These are phyloP conservation scores for Colletotrichum kahawae DNA, from an alignment of 2,329 filamentous ascomycete genomes.

Conservation along the genomic window DNA sequence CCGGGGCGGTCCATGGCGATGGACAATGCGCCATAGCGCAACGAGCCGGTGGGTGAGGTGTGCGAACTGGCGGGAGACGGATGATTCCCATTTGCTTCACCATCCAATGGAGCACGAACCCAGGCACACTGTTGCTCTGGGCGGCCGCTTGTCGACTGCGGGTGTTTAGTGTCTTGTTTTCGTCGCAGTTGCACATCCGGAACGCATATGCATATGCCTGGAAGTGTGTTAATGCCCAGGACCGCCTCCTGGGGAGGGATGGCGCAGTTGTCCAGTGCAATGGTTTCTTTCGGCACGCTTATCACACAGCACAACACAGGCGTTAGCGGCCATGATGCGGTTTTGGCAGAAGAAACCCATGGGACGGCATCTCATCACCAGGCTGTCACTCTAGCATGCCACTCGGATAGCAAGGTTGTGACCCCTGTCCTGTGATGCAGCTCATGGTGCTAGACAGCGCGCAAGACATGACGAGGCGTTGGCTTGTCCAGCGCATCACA, in stretches of 20 bases:
- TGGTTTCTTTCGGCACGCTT: background rate
- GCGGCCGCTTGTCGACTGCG: conserved; percentile 10
- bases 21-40: background rate
- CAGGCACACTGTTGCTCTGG: background rate
- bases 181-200: conserved; percentile 9
- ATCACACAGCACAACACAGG: background rate
- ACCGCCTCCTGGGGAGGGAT: background rate
- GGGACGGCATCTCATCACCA: conserved; percentile 5
- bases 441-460: background rate
- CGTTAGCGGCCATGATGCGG: background rate
- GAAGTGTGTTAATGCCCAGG: background rate
- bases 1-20: background rate
- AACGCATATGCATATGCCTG: conserved; percentile 6
- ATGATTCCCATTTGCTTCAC: conserved; percentile 12
- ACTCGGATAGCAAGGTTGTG: background rate
- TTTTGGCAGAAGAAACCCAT: background rate
- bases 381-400: background rate
- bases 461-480: background rate
- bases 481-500: background rate
- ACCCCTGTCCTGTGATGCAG: background rate
- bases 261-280: background rate
- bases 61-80: conserved; percentile 13
- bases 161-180: background rate
- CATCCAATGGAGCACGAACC: conserved; percentile 13
- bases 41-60: background rate